Conservation (phyloP, 306 rosid genomes). For the Rubus idaeus region DNA sequence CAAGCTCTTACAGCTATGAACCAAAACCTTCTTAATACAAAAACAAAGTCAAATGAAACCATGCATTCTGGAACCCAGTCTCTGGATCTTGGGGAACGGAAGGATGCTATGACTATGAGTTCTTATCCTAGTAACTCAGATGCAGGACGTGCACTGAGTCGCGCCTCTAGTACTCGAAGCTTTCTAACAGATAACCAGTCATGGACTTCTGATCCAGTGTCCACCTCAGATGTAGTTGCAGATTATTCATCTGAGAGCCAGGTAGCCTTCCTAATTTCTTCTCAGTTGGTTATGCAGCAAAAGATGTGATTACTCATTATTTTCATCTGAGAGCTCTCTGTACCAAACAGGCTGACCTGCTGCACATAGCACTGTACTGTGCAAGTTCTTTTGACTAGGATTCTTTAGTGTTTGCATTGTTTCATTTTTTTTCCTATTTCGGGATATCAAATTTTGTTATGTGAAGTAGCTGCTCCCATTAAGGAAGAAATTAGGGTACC, state of each 20-base stretch:
- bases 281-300: slow-evolving; percentile 10
- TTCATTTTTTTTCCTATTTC: neutral
- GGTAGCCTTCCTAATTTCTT: slow-evolving; percentile 45
- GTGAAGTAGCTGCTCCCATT: neutral
- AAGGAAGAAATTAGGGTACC: neutral
- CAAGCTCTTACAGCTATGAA: slow-evolving; percentile 80
- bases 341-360: neutral
- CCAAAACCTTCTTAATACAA: slow-evolving; percentile 44
- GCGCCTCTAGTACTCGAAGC: slow-evolving; percentile 54
- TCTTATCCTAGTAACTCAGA: slow-evolving; percentile 48
- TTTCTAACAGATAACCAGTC: slow-evolving; percentile 44
- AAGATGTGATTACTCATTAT: neutral
- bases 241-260: slow-evolving; percentile 53
- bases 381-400: too few species aligned
- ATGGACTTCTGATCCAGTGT: slow-evolving; percentile 47
- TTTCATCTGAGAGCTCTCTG: neutral
- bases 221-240: slow-evolving; percentile 35
- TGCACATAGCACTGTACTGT: neutral
- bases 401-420: neutral
- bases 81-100: slow-evolving; percentile 48
- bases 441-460: neutral
- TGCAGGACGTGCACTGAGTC: slow-evolving; percentile 37
- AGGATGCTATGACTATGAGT: slow-evolving; percentile 29
- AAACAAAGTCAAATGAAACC: slow-evolving; percentile 31
- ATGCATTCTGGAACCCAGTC: slow-evolving; percentile 54